Conservation (phyloP, 805 yeast species). For the Danielia reshetovae region DNA sequence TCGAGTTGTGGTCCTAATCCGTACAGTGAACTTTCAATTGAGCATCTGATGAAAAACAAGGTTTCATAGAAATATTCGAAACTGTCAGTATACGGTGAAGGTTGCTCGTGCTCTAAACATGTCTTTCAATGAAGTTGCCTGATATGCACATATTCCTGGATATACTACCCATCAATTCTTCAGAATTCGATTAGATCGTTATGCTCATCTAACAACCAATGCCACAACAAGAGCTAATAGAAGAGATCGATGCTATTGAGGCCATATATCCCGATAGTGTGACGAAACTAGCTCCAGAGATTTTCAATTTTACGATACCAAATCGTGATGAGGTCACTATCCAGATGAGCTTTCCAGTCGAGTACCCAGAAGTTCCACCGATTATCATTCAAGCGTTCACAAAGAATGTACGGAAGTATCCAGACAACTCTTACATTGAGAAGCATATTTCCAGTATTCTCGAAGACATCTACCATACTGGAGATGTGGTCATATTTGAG, state of each 20-base stretch:
- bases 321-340: constrained; percentile 56
- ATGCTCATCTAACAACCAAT: constrained; percentile 4
- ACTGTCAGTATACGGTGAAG: too few relatives aligned
- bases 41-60: too few relatives aligned
- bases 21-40: too few relatives aligned
- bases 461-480: constrained; percentile 49
- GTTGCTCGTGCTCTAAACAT: too few relatives aligned
- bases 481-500: constrained; percentile 77
- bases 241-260: constrained; percentile 78
- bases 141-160: too few relatives aligned
- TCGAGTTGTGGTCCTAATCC: too few relatives aligned
- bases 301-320: constrained; percentile 52
- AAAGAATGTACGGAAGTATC: constrained; percentile 32
- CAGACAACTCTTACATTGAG: constrained; percentile 42
- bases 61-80: too few relatives aligned
- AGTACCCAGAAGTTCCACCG: constrained; percentile 69
- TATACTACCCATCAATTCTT: too few relatives aligned
- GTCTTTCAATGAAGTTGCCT: too few relatives aligned
- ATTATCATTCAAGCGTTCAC: constrained; percentile 53
- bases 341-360: constrained; percentile 67
- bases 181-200: constrained; percentile 5
- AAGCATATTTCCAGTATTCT: constrained; percentile 43
- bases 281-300: constrained; percentile 30
- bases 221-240: constrained; percentile 49
- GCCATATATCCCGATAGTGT: constrained; percentile 79